Evolutionary conservation across 192 early-diverging fungal genomes (phyloP), one percentile per base, ranked within the genome.

Genomic region (Entomortierella lignicola): DNA sequence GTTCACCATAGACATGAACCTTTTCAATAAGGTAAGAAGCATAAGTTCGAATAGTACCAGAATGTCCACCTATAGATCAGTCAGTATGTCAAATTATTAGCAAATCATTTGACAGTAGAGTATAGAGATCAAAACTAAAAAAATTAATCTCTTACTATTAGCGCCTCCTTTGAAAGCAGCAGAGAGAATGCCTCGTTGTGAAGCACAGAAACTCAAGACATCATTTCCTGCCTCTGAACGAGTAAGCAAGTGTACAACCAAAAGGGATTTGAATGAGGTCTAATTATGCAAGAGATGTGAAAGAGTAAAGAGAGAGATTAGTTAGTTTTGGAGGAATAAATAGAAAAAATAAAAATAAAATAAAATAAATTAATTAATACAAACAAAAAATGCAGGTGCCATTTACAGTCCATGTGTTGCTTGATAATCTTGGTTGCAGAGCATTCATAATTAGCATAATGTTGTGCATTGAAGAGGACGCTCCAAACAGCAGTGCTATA

Each of bases 211-310:
- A 15, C 79, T 84, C 48, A 91, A 66, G 15, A 92, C 87, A 21
- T 86, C 80, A 42, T 91, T 88, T 13, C 85, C 86, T 12, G 85
- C 83, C 30, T 89, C 91, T 68, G 92, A 87, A n/a, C 93, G 81
- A 60, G 92, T 85, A 60, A 95, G 83, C 37, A 88, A 85, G 64
- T 95, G 94, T 21, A 93, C 79, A 11, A 94, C 82, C 63, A 92
- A 84, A 13, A 94, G 77, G 2, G 90, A 81, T 72, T 95, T 95
- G 81, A 93, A 93, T 1, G 88, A 87, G 32, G 87, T 85, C 92
- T 94, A 74, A n/a, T 2, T 39, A 30, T 18, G 21, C 25, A 29
- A n/a, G 55, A 21, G 30, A 42, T 55, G 27, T 21, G 34, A 63
- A 31, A 63, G 54, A 55, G 29, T 7, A 43, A 32, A 54, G 15